Base-by-base conservation (phyloP, 169 alveolate genomes). In the Eimeria necatrix region DNA sequence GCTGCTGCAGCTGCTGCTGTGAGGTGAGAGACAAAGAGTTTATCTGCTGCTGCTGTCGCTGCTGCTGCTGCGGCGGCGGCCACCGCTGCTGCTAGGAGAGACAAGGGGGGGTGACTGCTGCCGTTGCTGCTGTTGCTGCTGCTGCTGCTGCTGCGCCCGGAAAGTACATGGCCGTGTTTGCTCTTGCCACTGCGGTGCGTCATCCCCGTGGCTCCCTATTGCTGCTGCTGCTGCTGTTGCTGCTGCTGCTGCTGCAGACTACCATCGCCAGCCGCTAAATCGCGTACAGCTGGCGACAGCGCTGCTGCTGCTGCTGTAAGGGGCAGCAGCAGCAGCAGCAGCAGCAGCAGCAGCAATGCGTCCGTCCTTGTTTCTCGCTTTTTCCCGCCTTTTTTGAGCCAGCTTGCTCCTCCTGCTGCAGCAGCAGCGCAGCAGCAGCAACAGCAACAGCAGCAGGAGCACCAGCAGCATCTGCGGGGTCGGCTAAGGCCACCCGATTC, bases 191-290 rank as follows among this genome's bases (percentile, higher is more conserved):
- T 16, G 32, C 80, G n/a, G 46, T 68, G 41, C 48, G 4, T n/a
- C n/a, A 68, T 22, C 0, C 32, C 80, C n/a, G 80, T 2, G 3
- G n/a, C 80, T 68, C 3, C 32, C 80, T 68, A 24, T 12, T 24
- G 32, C 41, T 80, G 90, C 90, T 80, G 90, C 73, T 84, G 92
- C 92, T 59, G 92, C 78, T n/a, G 91, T 73, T 53, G 91, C 91
- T 56, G 74, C 32, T 84, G 56, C 70, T 20, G 49, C 70, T 48
- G 89, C 70, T 9, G 59, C 70, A 24, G 70, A 0, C 20, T 48
- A 7, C 51, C 89, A 22, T 80, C 20, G 71, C 89, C 89, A 8
- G 71, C 51, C 0, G 64, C 53, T 16, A 74, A 74, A 32, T 51
- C 92, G 2, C 60, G 80, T 12, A 53, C 92, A 59, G 92, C 78